phyloP scores from a whole-genome alignment of 768 basidiomycete genomes.

The Podaxis sp. region DNA sequence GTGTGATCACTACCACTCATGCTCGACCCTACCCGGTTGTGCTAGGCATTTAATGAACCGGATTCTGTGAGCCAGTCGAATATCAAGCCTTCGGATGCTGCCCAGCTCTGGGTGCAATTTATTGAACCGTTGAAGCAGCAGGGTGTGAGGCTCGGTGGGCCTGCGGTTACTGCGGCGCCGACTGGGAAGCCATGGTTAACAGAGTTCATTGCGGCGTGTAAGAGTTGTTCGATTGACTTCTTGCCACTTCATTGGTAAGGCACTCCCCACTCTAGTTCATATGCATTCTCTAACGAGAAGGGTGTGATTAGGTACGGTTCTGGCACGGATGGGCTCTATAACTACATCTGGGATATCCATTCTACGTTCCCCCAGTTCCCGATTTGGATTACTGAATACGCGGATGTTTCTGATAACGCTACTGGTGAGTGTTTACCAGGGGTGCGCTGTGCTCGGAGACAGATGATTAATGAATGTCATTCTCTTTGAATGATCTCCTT shows the following conservation, averaged over 20 bases:
- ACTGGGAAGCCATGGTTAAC: slow-evolving; percentile 52
- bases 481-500: not conserved
- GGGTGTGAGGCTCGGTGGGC: slow-evolving; percentile 51
- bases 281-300: not conserved
- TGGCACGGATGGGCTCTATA: slow-evolving; percentile 48
- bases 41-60: slow-evolving; percentile 42
- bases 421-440: slow-evolving; percentile 26
- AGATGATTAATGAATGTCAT: not conserved
- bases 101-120: slow-evolving; percentile 53
- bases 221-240: slow-evolving; percentile 45
- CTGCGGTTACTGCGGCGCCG: slow-evolving; percentile 49
- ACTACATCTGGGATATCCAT: slow-evolving; percentile 52
- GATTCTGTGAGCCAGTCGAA: slow-evolving; percentile 50
- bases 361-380: slow-evolving; percentile 42
- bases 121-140: slow-evolving; percentile 48
- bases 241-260: slow-evolving; percentile 44
- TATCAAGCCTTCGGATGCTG: slow-evolving; percentile 38
- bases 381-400: slow-evolving; percentile 66
- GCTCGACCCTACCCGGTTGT: slow-evolving; percentile 4
- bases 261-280: not conserved
- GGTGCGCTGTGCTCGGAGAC: not conserved
- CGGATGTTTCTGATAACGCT: slow-evolving; percentile 45
- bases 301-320: slow-evolving; percentile 46
- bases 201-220: slow-evolving; percentile 49
- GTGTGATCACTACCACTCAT: slow-evolving; percentile 27